These are phyloP conservation scores for Podila epicladia DNA, from an alignment of 192 early-diverging fungal species.

Conservation along the genomic window DNA sequence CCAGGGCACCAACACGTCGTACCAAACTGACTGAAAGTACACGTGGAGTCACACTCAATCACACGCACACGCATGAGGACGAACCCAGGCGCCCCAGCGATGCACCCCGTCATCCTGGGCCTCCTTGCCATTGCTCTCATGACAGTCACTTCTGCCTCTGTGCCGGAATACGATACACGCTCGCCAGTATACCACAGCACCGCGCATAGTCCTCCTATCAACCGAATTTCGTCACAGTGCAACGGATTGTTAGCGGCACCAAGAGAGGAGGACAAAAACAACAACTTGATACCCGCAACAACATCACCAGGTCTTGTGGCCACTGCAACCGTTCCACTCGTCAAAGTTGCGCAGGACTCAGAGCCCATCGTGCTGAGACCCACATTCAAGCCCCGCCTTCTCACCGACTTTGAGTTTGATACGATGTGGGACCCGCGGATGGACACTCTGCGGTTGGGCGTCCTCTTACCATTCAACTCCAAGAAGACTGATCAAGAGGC, in stretches of 20 bases:
- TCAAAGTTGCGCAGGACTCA: not conserved
- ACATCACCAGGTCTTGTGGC: not conserved
- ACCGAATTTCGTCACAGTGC: too few relatives aligned
- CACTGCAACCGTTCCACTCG: not conserved
- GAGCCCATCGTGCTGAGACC: not conserved
- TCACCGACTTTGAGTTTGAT: conserved; percentile 24
- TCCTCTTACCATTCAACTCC: conserved; percentile 11
- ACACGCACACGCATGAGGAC: not conserved
- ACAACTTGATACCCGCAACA: not conserved
- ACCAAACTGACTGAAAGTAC: too few relatives aligned
- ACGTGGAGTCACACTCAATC: not conserved
- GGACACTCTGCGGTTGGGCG: conserved; percentile 15
- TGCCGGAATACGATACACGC: not conserved
- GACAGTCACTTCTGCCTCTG: not conserved
- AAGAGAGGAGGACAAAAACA: too few relatives aligned
- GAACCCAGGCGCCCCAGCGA: not conserved
- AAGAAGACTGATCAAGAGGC: not conserved
- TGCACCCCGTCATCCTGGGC: not conserved
- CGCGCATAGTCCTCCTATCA: not conserved
- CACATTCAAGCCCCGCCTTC: conserved; percentile 2
- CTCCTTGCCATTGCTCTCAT: not conserved
- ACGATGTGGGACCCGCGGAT: conserved; percentile 9
- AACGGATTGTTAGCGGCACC: too few relatives aligned
- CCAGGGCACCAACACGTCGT: too few relatives aligned
- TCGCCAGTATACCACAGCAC: not conserved